Conservation (phyloP, 169 alveolate species). For the Plasmodium gaboni region DNA sequence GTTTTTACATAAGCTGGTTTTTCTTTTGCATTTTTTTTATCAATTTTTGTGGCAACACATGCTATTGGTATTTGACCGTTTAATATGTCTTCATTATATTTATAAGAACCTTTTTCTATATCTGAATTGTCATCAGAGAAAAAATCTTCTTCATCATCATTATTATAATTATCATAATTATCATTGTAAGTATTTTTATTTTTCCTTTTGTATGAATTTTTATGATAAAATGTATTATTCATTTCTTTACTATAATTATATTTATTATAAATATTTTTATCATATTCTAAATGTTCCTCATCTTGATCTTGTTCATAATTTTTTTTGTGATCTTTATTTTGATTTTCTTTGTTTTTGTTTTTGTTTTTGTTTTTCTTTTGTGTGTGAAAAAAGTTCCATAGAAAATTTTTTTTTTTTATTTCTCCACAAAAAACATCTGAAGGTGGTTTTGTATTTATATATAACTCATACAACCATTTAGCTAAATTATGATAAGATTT, state of each 20-base stretch:
- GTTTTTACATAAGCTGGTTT: conserved; percentile 69
- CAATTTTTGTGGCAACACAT: conserved; percentile 69
- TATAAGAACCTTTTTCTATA: conserved; percentile 15
- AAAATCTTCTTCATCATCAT: conserved; percentile 6
- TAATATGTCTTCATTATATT: conserved; percentile 27
- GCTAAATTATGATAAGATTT: conserved; percentile 65
- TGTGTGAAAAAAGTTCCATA: conserved; percentile 54
- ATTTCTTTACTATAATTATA: no score
- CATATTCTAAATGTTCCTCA: neutral
- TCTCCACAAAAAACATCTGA: conserved; percentile 52
- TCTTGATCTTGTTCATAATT: neutral
- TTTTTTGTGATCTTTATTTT: no score
- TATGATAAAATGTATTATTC: no score
- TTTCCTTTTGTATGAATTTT: neutral
- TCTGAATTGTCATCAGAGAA: conserved; percentile 26
- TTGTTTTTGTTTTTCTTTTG: neutral
- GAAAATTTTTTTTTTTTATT: conserved; percentile 5
- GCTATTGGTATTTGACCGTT: conserved; percentile 71
- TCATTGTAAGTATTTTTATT: neutral
- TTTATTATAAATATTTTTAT: no score
- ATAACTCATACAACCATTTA: conserved; percentile 66
- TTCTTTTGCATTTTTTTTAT: conserved; percentile 60
- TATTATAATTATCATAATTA: neutral
- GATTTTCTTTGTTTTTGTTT: neutral
- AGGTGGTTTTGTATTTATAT: conserved; percentile 46